Conservation (phyloP, 768 basidiomycete genomes). For the Mycena crocata region DNA sequence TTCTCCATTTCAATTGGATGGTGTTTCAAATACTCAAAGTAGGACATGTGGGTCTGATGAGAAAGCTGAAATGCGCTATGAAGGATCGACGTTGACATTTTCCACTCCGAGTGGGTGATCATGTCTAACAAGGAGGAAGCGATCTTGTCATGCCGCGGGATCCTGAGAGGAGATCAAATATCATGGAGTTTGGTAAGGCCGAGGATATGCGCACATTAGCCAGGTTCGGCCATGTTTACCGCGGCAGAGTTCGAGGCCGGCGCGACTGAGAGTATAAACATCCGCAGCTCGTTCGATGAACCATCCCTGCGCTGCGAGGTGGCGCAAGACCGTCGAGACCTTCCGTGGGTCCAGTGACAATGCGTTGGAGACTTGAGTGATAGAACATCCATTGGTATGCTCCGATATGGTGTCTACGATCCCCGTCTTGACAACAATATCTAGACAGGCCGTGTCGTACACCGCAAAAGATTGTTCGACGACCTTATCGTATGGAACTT, state of each 20-base stretch:
- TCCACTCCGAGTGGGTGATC: conserved; percentile 1
- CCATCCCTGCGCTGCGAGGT: conserved; percentile 19
- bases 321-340: neutral
- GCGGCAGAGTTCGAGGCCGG: neutral
- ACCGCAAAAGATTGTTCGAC: conserved; percentile 9
- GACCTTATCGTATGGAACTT: conserved; percentile 10
- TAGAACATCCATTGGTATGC: neutral
- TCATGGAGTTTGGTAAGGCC: neutral
- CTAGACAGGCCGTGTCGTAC: conserved; percentile 12
- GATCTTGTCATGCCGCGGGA: neutral
- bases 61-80: conserved; percentile 6
- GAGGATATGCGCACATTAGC: neutral
- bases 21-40: neutral
- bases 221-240: neutral
- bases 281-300: neutral
- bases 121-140: conserved; percentile 4
- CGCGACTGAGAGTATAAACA: neutral
- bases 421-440: conserved; percentile 1
- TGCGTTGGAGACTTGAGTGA: neutral
- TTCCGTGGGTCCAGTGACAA: conserved; percentile 1
- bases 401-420: conserved; percentile 6
- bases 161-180: neutral
- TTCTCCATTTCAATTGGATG: neutral
- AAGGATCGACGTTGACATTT: neutral
- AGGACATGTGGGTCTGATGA: neutral